A percentile compares a stretch with the other conserved stretches of the same genome.
phyloP scores from a whole-genome alignment of 345 rosid genomes.

The Salix viminalis region DNA sequence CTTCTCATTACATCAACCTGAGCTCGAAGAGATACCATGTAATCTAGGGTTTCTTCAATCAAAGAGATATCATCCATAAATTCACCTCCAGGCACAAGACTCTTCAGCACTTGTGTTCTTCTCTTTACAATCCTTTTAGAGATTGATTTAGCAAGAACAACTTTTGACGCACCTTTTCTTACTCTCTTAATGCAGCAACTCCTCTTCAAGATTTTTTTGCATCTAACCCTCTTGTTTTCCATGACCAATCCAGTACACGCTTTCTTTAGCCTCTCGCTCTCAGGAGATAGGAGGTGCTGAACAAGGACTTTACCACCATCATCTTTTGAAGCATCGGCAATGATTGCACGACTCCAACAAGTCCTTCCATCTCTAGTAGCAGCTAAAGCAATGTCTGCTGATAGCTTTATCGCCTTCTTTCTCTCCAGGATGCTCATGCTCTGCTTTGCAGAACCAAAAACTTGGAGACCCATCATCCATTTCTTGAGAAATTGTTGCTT shows the following conservation, averaged over 20 bases:
- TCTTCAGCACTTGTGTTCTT: slow-evolving; percentile 56
- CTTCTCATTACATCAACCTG: slow-evolving; percentile 77
- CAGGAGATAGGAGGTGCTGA: slow-evolving; percentile 39
- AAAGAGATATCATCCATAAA: slow-evolving; percentile 50
- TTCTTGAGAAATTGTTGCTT: slow-evolving; percentile 68
- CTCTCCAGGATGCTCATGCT: slow-evolving; percentile 52
- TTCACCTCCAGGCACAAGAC: slow-evolving; percentile 73
- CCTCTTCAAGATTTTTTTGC: slow-evolving; percentile 63
- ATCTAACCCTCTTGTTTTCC: slow-evolving; percentile 40
- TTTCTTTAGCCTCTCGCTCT: slow-evolving; percentile 22
- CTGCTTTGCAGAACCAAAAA: slow-evolving; percentile 35
- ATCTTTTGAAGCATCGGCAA: slow-evolving; percentile 43
- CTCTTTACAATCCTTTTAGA: slow-evolving; percentile 47
- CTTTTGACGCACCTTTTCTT: slow-evolving; percentile 11
- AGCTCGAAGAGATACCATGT: slow-evolving; percentile 60
- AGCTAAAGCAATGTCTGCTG: slow-evolving; percentile 89
- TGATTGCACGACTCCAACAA: slow-evolving; percentile 78
- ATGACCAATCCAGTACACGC: background rate
- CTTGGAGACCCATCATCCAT: slow-evolving; percentile 63
- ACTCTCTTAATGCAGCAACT: slow-evolving; percentile 30
- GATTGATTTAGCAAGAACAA: slow-evolving; percentile 19
- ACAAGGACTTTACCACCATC: slow-evolving; percentile 34
- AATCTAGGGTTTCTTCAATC: slow-evolving; percentile 83
- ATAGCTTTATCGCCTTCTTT: slow-evolving; percentile 69
- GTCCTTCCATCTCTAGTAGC: slow-evolving; percentile 61